Conservation (phyloP, 768 basidiomycete genomes). For the Suillus lakei region DNA sequence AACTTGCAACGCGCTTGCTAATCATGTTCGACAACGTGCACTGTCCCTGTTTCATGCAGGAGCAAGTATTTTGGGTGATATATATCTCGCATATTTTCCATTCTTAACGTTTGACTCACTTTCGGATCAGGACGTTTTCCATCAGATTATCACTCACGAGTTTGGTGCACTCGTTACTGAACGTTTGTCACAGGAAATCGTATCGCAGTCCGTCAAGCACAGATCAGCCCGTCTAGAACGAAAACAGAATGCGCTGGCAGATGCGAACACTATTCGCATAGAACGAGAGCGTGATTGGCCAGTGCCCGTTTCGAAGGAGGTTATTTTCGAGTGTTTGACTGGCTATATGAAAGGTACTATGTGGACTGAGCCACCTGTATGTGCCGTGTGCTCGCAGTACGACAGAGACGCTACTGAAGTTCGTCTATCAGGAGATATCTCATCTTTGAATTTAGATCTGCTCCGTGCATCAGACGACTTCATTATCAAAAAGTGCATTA, state of each 20-base stretch:
- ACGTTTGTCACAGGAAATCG: not conserved
- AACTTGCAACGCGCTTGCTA: not conserved
- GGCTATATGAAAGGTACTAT: not conserved
- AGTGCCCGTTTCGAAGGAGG: too few relatives aligned
- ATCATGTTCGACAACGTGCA: not conserved
- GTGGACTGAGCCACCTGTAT: not conserved
- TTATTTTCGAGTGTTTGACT: not conserved
- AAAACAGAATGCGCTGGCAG: not conserved
- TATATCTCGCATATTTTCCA: not conserved
- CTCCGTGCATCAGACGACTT: not conserved
- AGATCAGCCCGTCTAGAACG: not conserved
- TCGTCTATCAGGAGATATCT: not conserved
- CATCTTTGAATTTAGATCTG: not conserved
- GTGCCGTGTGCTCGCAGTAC: constrained; percentile 3
- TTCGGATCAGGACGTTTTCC: too few relatives aligned
- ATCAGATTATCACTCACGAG: not conserved
- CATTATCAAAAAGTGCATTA: not conserved
- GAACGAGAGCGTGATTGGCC: too few relatives aligned
- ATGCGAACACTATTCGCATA: not conserved
- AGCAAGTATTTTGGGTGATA: not conserved
- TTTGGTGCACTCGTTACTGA: not conserved
- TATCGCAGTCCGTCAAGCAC: not conserved
- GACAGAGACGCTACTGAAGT: not conserved
- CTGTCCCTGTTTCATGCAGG: not conserved
- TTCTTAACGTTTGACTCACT: too few relatives aligned